Conservation (phyloP, 2,329 filamentous ascomycete genomes). For the Fusarium buharicum region DNA sequence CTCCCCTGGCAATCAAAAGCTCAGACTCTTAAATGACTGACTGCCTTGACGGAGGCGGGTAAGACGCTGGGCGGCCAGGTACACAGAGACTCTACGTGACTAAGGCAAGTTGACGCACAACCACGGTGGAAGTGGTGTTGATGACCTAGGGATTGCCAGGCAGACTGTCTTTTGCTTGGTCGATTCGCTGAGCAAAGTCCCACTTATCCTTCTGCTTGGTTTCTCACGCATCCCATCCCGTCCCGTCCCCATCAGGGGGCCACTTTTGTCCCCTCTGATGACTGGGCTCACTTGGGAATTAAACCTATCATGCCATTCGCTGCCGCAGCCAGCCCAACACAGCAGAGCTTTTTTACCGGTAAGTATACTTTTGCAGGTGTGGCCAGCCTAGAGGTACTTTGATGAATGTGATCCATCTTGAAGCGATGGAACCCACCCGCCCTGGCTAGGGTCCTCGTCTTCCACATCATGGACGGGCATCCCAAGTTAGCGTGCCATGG, state of each 20-base stretch:
- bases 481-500: background rate
- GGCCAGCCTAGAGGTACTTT: background rate
- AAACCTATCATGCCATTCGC: constrained; percentile 35
- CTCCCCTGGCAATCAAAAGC: background rate
- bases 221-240: constrained; percentile 29
- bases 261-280: constrained; percentile 21
- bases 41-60: constrained; percentile 15
- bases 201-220: constrained; percentile 31
- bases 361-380: constrained; percentile 17
- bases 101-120: constrained; percentile 32
- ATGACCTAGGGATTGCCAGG: constrained; percentile 20
- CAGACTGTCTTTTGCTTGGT: constrained; percentile 25
- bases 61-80: constrained; percentile 17
- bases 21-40: background rate
- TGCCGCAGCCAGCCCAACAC: constrained; percentile 11
- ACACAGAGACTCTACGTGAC: constrained; percentile 13
- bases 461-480: constrained; percentile 4
- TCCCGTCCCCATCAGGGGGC: constrained; percentile 11
- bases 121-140: constrained; percentile 36
- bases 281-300: constrained; percentile 8
- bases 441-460: constrained; percentile 2
- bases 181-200: constrained; percentile 25
- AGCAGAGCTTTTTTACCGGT: constrained; percentile 11
- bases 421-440: constrained; percentile 6
- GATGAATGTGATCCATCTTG: background rate